A percentile compares a stretch with the other conserved stretches of the same genome.
Conservation (phyloP, 2,329 filamentous ascomycete species). For the Fusarium liriodendri region DNA sequence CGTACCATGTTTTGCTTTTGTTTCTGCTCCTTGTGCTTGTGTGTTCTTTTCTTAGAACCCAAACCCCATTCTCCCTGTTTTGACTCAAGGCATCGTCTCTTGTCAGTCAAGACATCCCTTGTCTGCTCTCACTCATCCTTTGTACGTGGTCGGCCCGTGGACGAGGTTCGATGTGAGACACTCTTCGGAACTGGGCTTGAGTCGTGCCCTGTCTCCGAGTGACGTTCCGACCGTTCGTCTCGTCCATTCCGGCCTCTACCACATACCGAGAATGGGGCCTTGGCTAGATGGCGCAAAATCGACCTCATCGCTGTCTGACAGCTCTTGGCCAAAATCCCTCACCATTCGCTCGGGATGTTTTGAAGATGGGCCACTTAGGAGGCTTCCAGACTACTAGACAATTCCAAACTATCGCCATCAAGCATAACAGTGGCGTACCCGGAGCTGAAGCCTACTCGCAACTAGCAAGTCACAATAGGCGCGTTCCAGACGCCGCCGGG, state of each 20-base stretch:
- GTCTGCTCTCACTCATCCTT: conserved; percentile 5
- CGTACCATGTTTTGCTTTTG: neutral
- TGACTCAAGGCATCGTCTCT: conserved; percentile 17
- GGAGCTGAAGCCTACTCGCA: conserved; percentile 5
- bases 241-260: conserved; percentile 21
- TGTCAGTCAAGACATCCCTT: conserved; percentile 25
- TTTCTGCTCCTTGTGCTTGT: neutral
- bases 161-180: neutral
- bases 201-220: conserved; percentile 11
- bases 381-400: neutral
- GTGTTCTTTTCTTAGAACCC: neutral
- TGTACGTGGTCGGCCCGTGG: neutral
- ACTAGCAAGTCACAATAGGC: conserved; percentile 8
- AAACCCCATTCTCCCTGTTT: conserved; percentile 14
- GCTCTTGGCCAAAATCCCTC: conserved; percentile 6
- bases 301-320: neutral
- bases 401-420: conserved; percentile 5
- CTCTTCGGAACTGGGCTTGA: neutral
- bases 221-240: conserved; percentile 9
- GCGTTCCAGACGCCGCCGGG: conserved; percentile 5
- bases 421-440: conserved; percentile 19
- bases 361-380: conserved; percentile 11
- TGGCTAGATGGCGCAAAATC: neutral
- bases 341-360: conserved; percentile 10
- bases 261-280: neutral